These are phyloP conservation scores for Juncus inflexus DNA, from an alignment of 176 grass and related monocot species.

Conservation along the genomic window DNA sequence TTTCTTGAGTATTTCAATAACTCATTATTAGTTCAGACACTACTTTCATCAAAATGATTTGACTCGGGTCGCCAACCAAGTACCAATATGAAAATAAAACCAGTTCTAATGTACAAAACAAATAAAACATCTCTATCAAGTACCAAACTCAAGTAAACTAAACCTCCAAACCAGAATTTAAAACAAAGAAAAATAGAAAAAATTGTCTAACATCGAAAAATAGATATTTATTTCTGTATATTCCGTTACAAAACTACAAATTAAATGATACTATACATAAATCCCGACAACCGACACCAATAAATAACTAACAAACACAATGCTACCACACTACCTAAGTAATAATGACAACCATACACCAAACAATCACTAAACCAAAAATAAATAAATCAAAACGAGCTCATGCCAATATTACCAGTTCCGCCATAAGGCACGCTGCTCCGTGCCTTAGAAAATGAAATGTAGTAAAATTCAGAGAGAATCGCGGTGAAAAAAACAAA, in stretches of 20 bases:
- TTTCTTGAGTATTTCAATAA: background rate
- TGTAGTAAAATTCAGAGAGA: constrained; percentile 68
- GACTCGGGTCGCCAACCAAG: background rate
- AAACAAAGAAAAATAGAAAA: background rate
- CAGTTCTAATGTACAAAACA: constrained; percentile 12
- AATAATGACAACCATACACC: constrained; percentile 9
- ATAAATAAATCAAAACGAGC: constrained; percentile 29
- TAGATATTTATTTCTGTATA: too few relatives aligned
- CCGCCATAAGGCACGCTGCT: constrained; percentile 22
- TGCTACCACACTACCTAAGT: constrained; percentile 5
- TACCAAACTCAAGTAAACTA: background rate
- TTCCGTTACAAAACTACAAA: too few relatives aligned
- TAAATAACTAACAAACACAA: constrained; percentile 33
- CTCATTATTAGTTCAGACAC: constrained; percentile 11
- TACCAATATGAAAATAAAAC: constrained; percentile 12
- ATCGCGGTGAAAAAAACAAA: constrained; percentile 62
- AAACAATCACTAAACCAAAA: background rate
- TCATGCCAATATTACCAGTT: constrained; percentile 59
- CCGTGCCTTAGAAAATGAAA: constrained; percentile 48
- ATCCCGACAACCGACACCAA: background rate
- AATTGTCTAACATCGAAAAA: too few relatives aligned
- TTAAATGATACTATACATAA: too few relatives aligned
- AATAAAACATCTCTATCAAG: constrained; percentile 10
- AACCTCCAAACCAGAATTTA: constrained; percentile 4
- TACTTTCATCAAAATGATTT: background rate